phyloP scores from a whole-genome alignment of 768 basidiomycete species.

The Boletus pseudopeckii region DNA sequence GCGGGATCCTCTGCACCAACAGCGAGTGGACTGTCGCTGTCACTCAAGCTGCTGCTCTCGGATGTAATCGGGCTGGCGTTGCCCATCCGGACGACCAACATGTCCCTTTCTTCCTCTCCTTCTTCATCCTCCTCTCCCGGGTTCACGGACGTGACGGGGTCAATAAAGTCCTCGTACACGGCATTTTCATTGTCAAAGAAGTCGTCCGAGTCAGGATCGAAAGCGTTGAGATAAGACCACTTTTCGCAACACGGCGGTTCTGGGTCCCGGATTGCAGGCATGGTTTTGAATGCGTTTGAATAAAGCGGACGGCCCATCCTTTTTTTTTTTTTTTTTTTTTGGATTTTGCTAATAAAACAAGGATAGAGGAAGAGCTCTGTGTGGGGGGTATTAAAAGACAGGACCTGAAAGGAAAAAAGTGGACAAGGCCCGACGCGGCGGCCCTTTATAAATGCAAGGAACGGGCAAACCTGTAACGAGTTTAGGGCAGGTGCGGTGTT shows the following conservation, averaged over 20 bases:
- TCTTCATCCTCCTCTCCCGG: slow-evolving; percentile 21
- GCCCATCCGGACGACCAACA: slow-evolving; percentile 30
- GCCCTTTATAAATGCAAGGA: slow-evolving; percentile 16
- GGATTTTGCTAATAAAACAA: slow-evolving; percentile 28
- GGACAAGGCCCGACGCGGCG: not conserved
- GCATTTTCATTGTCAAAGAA: slow-evolving; percentile 59
- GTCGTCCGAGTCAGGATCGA: slow-evolving; percentile 80
- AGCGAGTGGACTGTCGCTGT: slow-evolving; percentile 49
- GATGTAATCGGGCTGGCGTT: slow-evolving; percentile 36
- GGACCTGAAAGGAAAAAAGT: not conserved
- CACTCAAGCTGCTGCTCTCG: slow-evolving; percentile 44
- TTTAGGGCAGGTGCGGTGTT: slow-evolving; percentile 38
- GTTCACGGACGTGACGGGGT: slow-evolving; percentile 28
- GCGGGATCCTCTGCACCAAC: slow-evolving; percentile 42
- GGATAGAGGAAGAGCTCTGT: not conserved
- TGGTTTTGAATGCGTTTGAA: slow-evolving; percentile 40
- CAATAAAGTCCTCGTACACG: slow-evolving; percentile 64
- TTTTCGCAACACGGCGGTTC: slow-evolving; percentile 44
- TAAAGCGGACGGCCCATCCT: slow-evolving; percentile 61
- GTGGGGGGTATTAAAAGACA: slow-evolving; percentile 10
- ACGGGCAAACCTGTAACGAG: not conserved
- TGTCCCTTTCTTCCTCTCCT: slow-evolving; percentile 32
- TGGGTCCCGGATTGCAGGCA: slow-evolving; percentile 44
- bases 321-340: slow-evolving; percentile 1
- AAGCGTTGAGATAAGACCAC: slow-evolving; percentile 65